Evolutionary conservation across 75 land plant species (phyloP), one percentile per base, ranked within the genome.

Genomic region (Sequoia sempervirens): DNA sequence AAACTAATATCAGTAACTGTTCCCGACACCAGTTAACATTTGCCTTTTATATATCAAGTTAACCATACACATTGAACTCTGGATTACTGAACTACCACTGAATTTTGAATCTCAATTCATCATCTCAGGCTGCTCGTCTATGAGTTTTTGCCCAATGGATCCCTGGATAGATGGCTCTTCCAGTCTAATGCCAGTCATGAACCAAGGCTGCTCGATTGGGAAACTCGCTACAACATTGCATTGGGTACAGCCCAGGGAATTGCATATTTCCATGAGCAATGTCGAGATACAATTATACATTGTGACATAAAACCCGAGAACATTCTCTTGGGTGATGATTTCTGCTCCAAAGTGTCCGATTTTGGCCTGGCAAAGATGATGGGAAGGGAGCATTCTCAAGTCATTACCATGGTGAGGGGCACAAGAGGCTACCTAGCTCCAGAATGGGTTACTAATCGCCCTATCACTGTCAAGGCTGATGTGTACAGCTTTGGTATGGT

Each of bases 261-360:
- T 56, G 94, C 96, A 26, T 94, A 91, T 80, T 86, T 94, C 81
- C 96, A 95, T 58, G 93, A 90, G 82, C 91, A 91, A 75, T 92
- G 96, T 82, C 79, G 94, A 53, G 85, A 92, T 41, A 84, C 88
- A 69, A 91, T 95, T 80, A 92, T 95, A 34, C 97, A 95, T 80
- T 96, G 96, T 47, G 97, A 95, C 84, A 90, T 95, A 46, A 95
- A 95, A 87, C 97, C 97, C 1, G 94, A 92, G 84, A 95, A 95
- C 83, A 89, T 95, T 10, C 83, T 95, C 80, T 80, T 95, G 50
- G 93, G 92, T 84, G 89, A 89, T 28, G 83, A 87, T 61, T 94
- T 95, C 79, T 80, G 86, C 43, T 90, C 97, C 3, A 92, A 91
- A 81, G 86, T 95, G 23, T 96, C 96, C 1, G 97, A 95, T 88